These are phyloP conservation scores for Leccinum pachyderme DNA, from an alignment of 1,284 basidiomycete genomes.

Conservation along the genomic window DNA sequence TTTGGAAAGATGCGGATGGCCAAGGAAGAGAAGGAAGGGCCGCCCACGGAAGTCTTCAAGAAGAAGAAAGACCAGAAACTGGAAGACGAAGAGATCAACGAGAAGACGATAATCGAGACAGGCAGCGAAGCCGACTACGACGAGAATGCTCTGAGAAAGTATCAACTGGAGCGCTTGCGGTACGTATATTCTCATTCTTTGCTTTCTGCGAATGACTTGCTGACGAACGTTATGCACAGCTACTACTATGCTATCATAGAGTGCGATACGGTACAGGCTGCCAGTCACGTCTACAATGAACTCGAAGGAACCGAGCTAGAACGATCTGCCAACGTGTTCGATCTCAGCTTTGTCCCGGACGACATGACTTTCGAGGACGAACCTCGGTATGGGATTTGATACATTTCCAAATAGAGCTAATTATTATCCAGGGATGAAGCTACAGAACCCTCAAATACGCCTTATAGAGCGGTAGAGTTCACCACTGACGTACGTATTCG, in stretches of 20 bases:
- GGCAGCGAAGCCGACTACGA: slow-evolving; percentile 76
- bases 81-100: slow-evolving; percentile 56
- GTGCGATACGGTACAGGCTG: slow-evolving; percentile 79
- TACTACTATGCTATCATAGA: slow-evolving; percentile 97
- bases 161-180: slow-evolving; percentile 93
- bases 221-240: slow-evolving; percentile 41
- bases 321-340: slow-evolving; percentile 94
- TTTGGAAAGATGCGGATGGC: slow-evolving; percentile 92
- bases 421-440: slow-evolving; percentile 72
- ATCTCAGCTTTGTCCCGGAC: slow-evolving; percentile 92
- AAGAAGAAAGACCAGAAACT: slow-evolving; percentile 35
- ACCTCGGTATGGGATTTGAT: slow-evolving; percentile 50
- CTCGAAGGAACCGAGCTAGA: slow-evolving; percentile 96
- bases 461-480: slow-evolving; percentile 87
- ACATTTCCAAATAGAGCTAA: neutral
- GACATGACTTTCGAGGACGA: slow-evolving; percentile 89
- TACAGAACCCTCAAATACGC: slow-evolving; percentile 58
- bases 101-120: slow-evolving; percentile 65
- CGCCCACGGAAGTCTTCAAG: slow-evolving; percentile 84
- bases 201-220: neutral
- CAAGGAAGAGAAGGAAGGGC: slow-evolving; percentile 87
- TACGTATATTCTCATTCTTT: slow-evolving; percentile 36
- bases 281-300: slow-evolving; percentile 82
- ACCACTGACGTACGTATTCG: slow-evolving; percentile 77
- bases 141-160: slow-evolving; percentile 85